Base-by-base conservation (phyloP, 768 basidiomycete genomes). In the Mycena epipterygia region DNA sequence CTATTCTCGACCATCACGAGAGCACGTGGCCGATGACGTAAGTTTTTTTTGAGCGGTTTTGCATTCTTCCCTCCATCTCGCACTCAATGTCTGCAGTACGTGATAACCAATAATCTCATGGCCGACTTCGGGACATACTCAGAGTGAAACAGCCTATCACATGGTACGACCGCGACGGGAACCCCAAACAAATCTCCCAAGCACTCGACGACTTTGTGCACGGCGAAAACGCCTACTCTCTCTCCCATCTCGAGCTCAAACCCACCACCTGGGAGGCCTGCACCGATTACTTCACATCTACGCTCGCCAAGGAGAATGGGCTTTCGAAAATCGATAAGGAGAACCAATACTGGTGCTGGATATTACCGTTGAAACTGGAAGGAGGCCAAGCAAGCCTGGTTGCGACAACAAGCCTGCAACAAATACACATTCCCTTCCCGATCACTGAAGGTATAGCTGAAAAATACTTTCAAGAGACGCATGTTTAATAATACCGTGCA, bases 271-370 rank as follows among this genome's bases (percentile, higher is more conserved):
- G 66, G 58, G 66, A 67, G 6, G 39, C 17, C 32, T 67, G 57
- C 49, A 41, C 46, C 2, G 57, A 17, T 27, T 67, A 59, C 58
- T 67, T 67, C 35, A 39, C 37, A 5, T 29, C 46, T 1, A 53
- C 35, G 12, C 49, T 67, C 29, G 27, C 66, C n/a, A 37, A 37
- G 25, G 44, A 51, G 37, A 41, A 60, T 17, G 56, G 57, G 7
- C 16, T 67, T 13, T 14, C 11, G 37, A 51, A n/a, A 23, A 67
- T 67, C 41, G 66, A 49, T 9, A 41, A n/a, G 2, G 57, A 53
- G 9, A 67, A 67, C 35, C 46, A 52, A 33, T 67, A 59, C 33
- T 67, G 66, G 66, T 59, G 56, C 58, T 67, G 66, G 56, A 59
- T 67, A 13, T 33, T 67, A 39, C 57, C 57, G 9, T 1, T 52